phyloP scores from a whole-genome alignment of 2,329 filamentous ascomycete species.

The Diaporthe aspalathi region DNA sequence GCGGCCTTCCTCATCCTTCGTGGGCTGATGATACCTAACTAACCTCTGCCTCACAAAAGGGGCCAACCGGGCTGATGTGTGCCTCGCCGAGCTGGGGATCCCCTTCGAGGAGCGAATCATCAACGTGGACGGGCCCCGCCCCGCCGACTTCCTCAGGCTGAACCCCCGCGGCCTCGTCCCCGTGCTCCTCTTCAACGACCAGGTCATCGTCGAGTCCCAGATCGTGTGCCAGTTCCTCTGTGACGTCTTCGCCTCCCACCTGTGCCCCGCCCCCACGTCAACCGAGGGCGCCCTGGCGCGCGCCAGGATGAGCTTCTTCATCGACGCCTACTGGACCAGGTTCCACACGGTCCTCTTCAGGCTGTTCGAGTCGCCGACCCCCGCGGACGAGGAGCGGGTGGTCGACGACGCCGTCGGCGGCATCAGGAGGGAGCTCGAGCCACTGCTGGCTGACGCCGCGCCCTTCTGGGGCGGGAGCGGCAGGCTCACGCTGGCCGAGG shows the following conservation, averaged over 20 bases:
- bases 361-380: conserved; percentile 53
- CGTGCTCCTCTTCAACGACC: conserved; percentile 70
- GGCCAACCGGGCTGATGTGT: conserved; percentile 79
- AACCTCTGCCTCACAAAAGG: conserved; percentile 48
- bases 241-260: conserved; percentile 73
- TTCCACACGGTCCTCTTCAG: conserved; percentile 59
- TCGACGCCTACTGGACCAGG: conserved; percentile 76
- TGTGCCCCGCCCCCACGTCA: conserved; percentile 65
- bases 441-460: conserved; percentile 64
- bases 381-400: conserved; percentile 61
- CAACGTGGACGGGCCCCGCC: conserved; percentile 73
- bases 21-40: not conserved
- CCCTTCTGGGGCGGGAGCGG: conserved; percentile 71
- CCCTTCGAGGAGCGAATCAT: conserved; percentile 76
- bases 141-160: conserved; percentile 76
- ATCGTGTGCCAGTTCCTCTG: conserved; percentile 75
- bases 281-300: conserved; percentile 66
- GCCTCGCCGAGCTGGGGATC: conserved; percentile 71
- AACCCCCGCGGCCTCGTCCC: conserved; percentile 83
- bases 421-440: conserved; percentile 76
- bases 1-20: not conserved
- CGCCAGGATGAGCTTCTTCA: conserved; percentile 75
- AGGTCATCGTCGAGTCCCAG: conserved; percentile 76
- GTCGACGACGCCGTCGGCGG: conserved; percentile 62
- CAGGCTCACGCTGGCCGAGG: conserved; percentile 77